A percentile compares a stretch with the other conserved stretches of the same genome.
Evolutionary conservation across 495 filamentous ascomycete species (phyloP).

Genomic region (Aspergillus funiculosus): DNA sequence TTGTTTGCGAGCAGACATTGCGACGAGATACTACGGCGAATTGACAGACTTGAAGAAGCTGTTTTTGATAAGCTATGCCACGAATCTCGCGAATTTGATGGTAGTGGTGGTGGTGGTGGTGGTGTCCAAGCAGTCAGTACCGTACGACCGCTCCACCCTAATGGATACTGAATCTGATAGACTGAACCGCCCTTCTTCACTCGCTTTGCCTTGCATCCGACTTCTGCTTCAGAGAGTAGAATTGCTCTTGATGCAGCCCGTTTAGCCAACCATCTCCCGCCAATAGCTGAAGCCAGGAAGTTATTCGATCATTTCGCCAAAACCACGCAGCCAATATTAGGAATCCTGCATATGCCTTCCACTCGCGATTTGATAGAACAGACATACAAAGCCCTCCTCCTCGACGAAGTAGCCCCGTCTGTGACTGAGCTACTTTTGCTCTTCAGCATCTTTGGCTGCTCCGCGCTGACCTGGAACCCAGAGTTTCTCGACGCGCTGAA

Average conservation of each 20-base stretch:
- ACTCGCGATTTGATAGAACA: slow-evolving; percentile 18
- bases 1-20: too few species aligned
- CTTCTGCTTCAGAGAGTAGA: too few species aligned
- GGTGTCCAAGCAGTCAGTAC: too few species aligned
- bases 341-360: slow-evolving; percentile 28
- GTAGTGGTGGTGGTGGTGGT: too few species aligned
- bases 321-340: slow-evolving; percentile 21
- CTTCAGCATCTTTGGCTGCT: slow-evolving; percentile 25
- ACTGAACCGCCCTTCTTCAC: too few species aligned
- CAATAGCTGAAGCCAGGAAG: slow-evolving; percentile 19
- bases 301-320: slow-evolving; percentile 24
- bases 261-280: slow-evolving; percentile 18
- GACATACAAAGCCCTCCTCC: slow-evolving; percentile 19
- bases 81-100: too few species aligned
- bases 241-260: slow-evolving; percentile 4
- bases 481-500: slow-evolving; percentile 18
- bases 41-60: too few species aligned
- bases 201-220: too few species aligned
- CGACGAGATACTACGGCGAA: too few species aligned
- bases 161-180: too few species aligned
- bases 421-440: slow-evolving; percentile 17
- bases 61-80: too few species aligned
- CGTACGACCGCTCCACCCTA: too few species aligned
- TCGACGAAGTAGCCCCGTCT: slow-evolving; percentile 13
- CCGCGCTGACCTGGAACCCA: slow-evolving; percentile 22